Base-by-base conservation (phyloP, 352 stramenopile genomes). In the Globisporangium okanoganense region DNA sequence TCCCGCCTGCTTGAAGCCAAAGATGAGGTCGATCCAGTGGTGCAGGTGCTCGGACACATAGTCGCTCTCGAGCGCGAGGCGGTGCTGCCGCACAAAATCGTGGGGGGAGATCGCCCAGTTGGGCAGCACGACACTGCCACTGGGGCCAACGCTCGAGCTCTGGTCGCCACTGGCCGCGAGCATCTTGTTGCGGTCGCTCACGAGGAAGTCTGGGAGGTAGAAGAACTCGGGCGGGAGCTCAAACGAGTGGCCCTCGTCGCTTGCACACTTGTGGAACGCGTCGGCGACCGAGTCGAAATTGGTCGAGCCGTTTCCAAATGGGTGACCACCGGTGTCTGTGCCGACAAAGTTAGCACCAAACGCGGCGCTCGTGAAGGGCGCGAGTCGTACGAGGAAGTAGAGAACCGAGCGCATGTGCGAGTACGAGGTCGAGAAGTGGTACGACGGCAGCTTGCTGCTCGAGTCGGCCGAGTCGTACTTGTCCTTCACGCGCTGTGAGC, bases 1-100 rank as follows among this genome's bases (percentile, higher is more conserved):
- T 22, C 97, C 96, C 47, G 78, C 72, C 67, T 99, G 98, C 56
- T 99, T 98, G 75, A 86, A 98, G 0, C 97, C 97, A 76, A 99
- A 99, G 27, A 99, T 90, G 27, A 99, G 83, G 79, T 99, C 97
- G 35, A 99, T 97, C 98, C 98, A 99, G 71, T 94, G 76, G 71
- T 99, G 97, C 20, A 99, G 83, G 64, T 99, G 88, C 57, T 76
- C 87, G 41, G 96, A 99, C 1, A 99, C 97, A 66, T 97, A 97
- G 47, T 99, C 97, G 70, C 93, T 99, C 74, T 99, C 98, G 25
- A 99, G 85, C 10, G 98, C 96, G 56, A 97, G 65, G 10, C 94
- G 92, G 71, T 97, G 97, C 50, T 99, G 87, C 22, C 90, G 86
- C 24, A 99, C 93, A 66, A 99, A 99, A 50, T 98, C 85, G 61